A percentile compares a stretch with the other conserved stretches of the same genome.
Conservation (phyloP, 2,329 filamentous ascomycete species). For the Ophiostoma angusticollis region DNA sequence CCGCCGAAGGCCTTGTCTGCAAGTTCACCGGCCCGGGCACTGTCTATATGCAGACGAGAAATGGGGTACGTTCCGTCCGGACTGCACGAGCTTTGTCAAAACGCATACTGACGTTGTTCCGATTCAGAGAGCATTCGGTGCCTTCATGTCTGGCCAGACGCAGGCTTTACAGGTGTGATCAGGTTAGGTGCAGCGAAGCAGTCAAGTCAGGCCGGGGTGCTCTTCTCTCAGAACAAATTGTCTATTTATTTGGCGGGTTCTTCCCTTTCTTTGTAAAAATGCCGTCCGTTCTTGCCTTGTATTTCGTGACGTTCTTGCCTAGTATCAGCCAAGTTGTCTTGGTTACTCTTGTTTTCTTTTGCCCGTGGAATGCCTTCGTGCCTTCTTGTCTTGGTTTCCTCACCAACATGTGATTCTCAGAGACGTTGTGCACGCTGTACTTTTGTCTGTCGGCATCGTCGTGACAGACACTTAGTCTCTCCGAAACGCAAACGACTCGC, state of each 20-base stretch:
- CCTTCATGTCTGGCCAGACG: slow-evolving; percentile 41
- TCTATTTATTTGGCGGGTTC: no score
- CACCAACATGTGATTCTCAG: no score
- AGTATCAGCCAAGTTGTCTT: background rate
- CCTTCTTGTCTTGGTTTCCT: background rate
- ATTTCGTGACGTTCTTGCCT: background rate
- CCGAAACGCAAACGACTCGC: no score
- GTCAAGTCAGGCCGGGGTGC: no score
- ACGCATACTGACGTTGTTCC: background rate
- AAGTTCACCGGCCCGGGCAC: slow-evolving; percentile 88
- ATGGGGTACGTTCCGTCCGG: slow-evolving; percentile 47
- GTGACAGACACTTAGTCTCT: no score
- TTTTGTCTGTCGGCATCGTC: no score
- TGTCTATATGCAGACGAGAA: slow-evolving; percentile 85
- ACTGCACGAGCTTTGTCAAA: no score
- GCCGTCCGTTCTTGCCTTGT: background rate
- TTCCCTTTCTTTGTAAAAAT: no score
- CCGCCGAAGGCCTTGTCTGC: slow-evolving; percentile 82
- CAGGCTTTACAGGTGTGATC: slow-evolving; percentile 18
- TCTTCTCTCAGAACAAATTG: no score
- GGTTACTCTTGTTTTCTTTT: background rate
- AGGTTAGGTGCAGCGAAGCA: no score
- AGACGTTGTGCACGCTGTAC: no score
- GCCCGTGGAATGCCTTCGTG: no score
- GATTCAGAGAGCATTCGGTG: slow-evolving; percentile 36